Evolutionary conservation across 2,329 filamentous ascomycete species (phyloP).

Genomic region (Penicillium sp.): DNA sequence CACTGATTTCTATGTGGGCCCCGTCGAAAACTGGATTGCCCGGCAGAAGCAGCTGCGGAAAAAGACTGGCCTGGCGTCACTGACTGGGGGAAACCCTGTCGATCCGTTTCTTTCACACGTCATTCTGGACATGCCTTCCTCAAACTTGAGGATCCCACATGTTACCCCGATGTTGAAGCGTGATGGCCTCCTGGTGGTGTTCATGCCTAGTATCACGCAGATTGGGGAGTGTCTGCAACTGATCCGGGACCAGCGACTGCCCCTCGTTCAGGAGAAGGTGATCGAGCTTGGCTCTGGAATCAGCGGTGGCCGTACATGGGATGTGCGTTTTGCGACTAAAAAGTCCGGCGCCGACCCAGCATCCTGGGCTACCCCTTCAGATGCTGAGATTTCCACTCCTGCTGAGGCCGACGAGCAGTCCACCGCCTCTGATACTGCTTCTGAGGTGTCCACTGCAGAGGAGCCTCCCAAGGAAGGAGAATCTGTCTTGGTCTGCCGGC

Average conservation of each 20-base stretch:
- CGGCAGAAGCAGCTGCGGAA: slow-evolving; percentile 48
- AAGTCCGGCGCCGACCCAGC: slow-evolving; percentile 38
- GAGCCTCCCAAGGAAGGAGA: slow-evolving; percentile 27
- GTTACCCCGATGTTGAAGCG: slow-evolving; percentile 57
- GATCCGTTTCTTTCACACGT: slow-evolving; percentile 69
- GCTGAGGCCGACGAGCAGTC: slow-evolving; percentile 15
- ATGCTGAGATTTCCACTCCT: slow-evolving; percentile 14
- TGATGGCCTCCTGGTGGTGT: slow-evolving; percentile 67
- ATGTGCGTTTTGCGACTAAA: slow-evolving; percentile 44
- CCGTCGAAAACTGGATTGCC: slow-evolving; percentile 63
- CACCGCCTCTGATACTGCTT: neutral
- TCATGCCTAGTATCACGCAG: slow-evolving; percentile 76
- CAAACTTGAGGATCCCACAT: slow-evolving; percentile 52
- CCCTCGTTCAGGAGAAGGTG: slow-evolving; percentile 50
- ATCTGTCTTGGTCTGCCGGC: slow-evolving; percentile 53
- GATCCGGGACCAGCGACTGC: slow-evolving; percentile 56
- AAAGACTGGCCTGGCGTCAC: slow-evolving; percentile 20
- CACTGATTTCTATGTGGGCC: slow-evolving; percentile 71
- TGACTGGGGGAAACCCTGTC: slow-evolving; percentile 18
- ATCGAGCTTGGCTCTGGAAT: slow-evolving; percentile 49
- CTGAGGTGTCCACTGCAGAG: slow-evolving; percentile 13
- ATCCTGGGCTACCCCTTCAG: slow-evolving; percentile 27
- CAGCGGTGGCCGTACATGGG: slow-evolving; percentile 50
- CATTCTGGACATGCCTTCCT: slow-evolving; percentile 70
- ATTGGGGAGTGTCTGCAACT: slow-evolving; percentile 63